phyloP scores from a whole-genome alignment of 2,329 filamentous ascomycete species.

The Nannizzia gypsea region DNA sequence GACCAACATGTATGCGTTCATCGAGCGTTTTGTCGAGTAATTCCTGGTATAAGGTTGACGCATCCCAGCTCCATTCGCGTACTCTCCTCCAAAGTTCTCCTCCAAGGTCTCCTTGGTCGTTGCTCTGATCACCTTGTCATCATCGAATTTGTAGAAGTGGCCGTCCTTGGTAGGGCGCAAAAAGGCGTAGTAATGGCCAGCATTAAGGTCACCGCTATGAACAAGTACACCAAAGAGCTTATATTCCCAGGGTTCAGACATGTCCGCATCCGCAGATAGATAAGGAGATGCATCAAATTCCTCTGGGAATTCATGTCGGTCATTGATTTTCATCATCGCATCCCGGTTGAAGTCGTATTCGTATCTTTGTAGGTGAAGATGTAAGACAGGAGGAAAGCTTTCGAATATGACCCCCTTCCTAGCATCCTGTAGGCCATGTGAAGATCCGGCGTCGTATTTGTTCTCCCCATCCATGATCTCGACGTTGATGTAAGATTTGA shows the following conservation, averaged over 20 bases:
- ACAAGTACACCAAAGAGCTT: constrained; percentile 91
- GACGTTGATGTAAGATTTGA: constrained; percentile 90
- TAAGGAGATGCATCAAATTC: constrained; percentile 61
- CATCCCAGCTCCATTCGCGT: constrained; percentile 49
- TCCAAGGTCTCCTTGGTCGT: constrained; percentile 85
- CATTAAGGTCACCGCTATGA: constrained; percentile 91
- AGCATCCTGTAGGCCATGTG: constrained; percentile 86
- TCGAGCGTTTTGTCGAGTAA: constrained; percentile 54
- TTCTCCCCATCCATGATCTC: constrained; percentile 97
- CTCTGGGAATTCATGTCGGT: constrained; percentile 39
- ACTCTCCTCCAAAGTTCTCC: constrained; percentile 93
- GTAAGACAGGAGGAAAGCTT: constrained; percentile 17
- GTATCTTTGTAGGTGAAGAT: constrained; percentile 53
- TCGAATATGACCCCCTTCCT: constrained; percentile 97
- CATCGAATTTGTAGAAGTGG: constrained; percentile 93
- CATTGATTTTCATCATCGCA: constrained; percentile 90
- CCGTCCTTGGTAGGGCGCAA: constrained; percentile 87
- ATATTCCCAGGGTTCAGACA: constrained; percentile 80
- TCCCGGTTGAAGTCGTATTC: constrained; percentile 95
- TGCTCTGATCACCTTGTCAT: constrained; percentile 91
- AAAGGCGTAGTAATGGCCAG: constrained; percentile 96
- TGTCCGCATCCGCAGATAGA: constrained; percentile 73
- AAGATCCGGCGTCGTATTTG: constrained; percentile 86
- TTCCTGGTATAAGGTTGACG: constrained; percentile 54
- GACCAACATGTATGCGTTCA: constrained; percentile 97